Base-by-base conservation (phyloP, 805 yeast species). In the Metschnikowia cubensis region DNA sequence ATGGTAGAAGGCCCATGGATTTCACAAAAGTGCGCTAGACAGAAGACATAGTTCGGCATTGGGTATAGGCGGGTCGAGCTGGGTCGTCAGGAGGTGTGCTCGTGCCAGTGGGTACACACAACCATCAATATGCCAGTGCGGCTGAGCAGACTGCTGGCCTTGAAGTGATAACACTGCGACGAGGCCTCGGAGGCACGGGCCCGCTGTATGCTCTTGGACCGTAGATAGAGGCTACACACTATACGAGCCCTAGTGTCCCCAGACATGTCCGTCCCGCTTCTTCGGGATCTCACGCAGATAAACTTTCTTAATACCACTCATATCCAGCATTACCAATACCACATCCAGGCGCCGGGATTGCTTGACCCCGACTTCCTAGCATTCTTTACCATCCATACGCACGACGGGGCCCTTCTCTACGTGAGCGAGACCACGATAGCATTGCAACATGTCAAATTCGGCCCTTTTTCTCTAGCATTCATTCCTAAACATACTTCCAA, bases 1-100 rank as follows among this genome's bases (percentile, higher is more conserved):
- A 86, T 70, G 37, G 82, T 77, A 11, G 83, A 71, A 0, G 92
- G 91, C 0, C 92, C 92, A 61, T 86, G 91, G 20, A 81, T 76
- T 65, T 86, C 92, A 64, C 92, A 86, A 64, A 86, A 86, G 61
- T 86, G 92, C 0, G 89, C 84, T 43, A 86, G 62, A 18, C 86
- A 73, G 8, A 82, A 65, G 10, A 77, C 76, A 60, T 69, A 79
- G 37, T 74, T 68, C 32, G 62, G 59, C 72, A 69, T 42, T 33
- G 37, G 18, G 11, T 17, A 29, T 7, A 21, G 37, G 17, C 45
- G 18, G 18, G 21, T 38, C 11, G 41, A 21, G 34, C 29, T 13
- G 17, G 14, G 20, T 18, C 18, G 14, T 32, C 18, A 7, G 45
- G 18, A 21, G 29, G 37, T 42, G 37, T 42, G 45, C 45, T 32